These are phyloP conservation scores for Diaporthe ilicicola DNA, from an alignment of 2,329 filamentous ascomycete genomes.

Conservation along the genomic window DNA sequence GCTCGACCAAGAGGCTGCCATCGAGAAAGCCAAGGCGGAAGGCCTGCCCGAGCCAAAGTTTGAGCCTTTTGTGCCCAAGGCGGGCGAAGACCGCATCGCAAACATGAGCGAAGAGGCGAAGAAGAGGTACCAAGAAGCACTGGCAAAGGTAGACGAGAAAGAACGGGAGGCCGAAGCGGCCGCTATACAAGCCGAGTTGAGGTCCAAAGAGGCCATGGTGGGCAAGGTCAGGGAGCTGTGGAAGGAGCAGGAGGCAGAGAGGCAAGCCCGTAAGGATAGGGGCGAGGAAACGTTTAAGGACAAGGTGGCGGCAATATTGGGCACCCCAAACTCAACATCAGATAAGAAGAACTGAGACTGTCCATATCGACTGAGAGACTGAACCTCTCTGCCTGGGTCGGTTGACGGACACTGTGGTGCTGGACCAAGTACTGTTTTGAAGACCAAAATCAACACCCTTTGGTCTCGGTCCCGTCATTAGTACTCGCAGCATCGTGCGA, in stretches of 20 bases:
- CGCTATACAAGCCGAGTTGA: constrained; percentile 69
- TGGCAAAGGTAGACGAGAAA: constrained; percentile 65
- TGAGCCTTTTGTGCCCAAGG: constrained; percentile 60
- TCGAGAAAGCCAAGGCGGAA: constrained; percentile 73
- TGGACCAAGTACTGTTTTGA: not conserved
- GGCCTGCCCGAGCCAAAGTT: constrained; percentile 68
- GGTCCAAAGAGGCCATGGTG: constrained; percentile 68
- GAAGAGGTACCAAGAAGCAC: constrained; percentile 59
- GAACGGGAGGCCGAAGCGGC: constrained; percentile 71
- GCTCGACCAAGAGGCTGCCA: constrained; percentile 79
- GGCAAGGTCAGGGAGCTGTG: constrained; percentile 62
- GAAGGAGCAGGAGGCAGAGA: constrained; percentile 62
- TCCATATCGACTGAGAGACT: not conserved
- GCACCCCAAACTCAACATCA: constrained; percentile 4
- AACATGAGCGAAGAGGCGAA: constrained; percentile 58
- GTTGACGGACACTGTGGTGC: too few relatives aligned
- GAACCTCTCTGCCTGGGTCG: not conserved
- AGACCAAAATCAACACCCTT: too few relatives aligned
- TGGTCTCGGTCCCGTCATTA: not conserved
- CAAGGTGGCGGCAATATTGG: constrained; percentile 46
- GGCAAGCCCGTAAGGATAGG: constrained; percentile 64
- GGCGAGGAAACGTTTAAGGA: constrained; percentile 58
- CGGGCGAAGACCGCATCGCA: constrained; percentile 33
- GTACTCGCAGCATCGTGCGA: too few relatives aligned
- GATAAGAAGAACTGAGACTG: constrained; percentile 25